Percentiles rank a stretch among this genome's conserved stretches.
These are phyloP conservation scores for Agrostemma githago DNA, from an alignment of 148 eudicot species.

Conservation along the genomic window DNA sequence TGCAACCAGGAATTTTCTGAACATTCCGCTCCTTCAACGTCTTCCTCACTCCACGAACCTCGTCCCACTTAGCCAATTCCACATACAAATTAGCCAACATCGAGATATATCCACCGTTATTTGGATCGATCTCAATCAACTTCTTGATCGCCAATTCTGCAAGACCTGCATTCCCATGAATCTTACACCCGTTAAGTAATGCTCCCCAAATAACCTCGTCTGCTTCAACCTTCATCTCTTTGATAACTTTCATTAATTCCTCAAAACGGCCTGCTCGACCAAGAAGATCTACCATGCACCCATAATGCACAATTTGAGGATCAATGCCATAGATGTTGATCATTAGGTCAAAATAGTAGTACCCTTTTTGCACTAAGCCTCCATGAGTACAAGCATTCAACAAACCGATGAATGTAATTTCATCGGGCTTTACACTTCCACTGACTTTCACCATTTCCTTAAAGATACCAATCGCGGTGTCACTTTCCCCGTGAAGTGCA, in stretches of 20 bases:
- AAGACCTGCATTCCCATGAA: conserved; percentile 55
- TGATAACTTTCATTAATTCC: conserved; percentile 52
- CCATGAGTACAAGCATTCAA: conserved; percentile 78
- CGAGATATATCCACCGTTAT: conserved; percentile 58
- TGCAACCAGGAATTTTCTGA: conserved; percentile 66
- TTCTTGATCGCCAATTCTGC: conserved; percentile 60
- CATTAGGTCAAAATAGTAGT: conserved; percentile 46
- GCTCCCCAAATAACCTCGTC: conserved; percentile 83
- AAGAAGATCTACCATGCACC: conserved; percentile 69
- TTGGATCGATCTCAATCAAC: conserved; percentile 56
- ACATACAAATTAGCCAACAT: conserved; percentile 71
- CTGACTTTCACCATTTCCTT: conserved; percentile 47
- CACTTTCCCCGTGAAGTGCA: conserved; percentile 58
- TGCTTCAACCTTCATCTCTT: conserved; percentile 53
- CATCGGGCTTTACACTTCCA: conserved; percentile 44
- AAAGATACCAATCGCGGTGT: conserved; percentile 44
- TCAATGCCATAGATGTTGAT: conserved; percentile 40
- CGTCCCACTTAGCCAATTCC: conserved; percentile 64
- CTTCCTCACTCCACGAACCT: conserved; percentile 47
- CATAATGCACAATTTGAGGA: conserved; percentile 72
- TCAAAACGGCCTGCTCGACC: conserved; percentile 64
- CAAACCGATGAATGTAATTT: conserved; percentile 63
- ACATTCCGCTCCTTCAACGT: conserved; percentile 45
- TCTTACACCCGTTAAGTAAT: conserved; percentile 65
- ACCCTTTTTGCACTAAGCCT: conserved; percentile 61